Evolutionary conservation across 2,329 filamentous ascomycete genomes (phyloP).

Genomic region (Aspergillus clavatus): DNA sequence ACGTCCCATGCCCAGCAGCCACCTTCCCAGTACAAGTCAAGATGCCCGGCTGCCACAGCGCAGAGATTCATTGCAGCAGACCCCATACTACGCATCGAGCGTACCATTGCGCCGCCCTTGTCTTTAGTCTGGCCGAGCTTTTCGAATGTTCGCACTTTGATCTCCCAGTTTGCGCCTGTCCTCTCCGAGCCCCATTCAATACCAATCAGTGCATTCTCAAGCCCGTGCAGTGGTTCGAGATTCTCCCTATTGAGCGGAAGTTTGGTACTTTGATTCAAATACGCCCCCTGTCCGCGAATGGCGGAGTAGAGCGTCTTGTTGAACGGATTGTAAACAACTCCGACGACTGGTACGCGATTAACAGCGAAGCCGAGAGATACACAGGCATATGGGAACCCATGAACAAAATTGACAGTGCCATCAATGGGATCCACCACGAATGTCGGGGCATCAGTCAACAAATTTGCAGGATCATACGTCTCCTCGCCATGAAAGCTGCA

Average conservation of each 20-base stretch:
- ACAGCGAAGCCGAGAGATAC: slow-evolving; percentile 57
- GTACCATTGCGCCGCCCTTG: slow-evolving; percentile 58
- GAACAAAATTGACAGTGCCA: slow-evolving; percentile 63
- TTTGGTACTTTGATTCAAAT: slow-evolving; percentile 32
- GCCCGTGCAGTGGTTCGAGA: slow-evolving; percentile 43
- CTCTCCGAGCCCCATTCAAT: slow-evolving; percentile 61
- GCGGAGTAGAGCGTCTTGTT: slow-evolving; percentile 52
- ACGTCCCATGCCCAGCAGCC: slow-evolving; percentile 65
- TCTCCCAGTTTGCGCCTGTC: slow-evolving; percentile 52
- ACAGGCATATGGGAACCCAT: slow-evolving; percentile 54
- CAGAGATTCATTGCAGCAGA: slow-evolving; percentile 60
- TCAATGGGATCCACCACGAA: slow-evolving; percentile 63
- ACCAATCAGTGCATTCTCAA: slow-evolving; percentile 51
- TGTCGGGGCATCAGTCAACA: slow-evolving; percentile 51
- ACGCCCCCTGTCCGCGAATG: slow-evolving; percentile 53
- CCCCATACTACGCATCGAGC: slow-evolving; percentile 53
- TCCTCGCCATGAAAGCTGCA: slow-evolving; percentile 54
- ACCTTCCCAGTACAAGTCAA: slow-evolving; percentile 63
- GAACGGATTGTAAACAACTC: slow-evolving; percentile 60
- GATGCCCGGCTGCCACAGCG: slow-evolving; percentile 51
- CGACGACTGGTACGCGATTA: slow-evolving; percentile 48
- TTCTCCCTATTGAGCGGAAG: slow-evolving; percentile 45
- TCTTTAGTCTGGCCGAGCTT: slow-evolving; percentile 46
- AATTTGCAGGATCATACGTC: slow-evolving; percentile 53
- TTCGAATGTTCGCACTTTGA: slow-evolving; percentile 53